Evolutionary conservation across 2,329 filamentous ascomycete genomes (phyloP).

Genomic region (Cordyceps cicadae): DNA sequence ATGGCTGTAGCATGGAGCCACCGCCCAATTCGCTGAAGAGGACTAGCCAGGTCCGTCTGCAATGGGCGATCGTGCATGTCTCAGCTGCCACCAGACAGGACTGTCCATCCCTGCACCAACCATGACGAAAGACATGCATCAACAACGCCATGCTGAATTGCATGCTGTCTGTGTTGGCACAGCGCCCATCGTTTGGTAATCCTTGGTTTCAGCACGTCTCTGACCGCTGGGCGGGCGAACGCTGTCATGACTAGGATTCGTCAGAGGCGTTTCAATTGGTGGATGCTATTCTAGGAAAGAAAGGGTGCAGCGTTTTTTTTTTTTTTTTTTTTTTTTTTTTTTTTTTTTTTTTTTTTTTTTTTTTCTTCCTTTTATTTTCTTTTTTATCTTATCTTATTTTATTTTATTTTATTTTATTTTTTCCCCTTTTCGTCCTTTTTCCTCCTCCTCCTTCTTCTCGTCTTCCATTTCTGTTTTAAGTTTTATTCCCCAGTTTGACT

Average conservation of each 20-base stretch:
- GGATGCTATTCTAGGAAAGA: too few relatives aligned
- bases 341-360: too few relatives aligned
- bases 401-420: too few relatives aligned
- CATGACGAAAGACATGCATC: slow-evolving; percentile 10
- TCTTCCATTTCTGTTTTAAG: too few relatives aligned
- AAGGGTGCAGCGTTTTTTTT: too few relatives aligned
- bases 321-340: too few relatives aligned
- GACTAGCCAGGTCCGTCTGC: slow-evolving; percentile 11
- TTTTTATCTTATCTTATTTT: too few relatives aligned
- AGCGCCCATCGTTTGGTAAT: not conserved
- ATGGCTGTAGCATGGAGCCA: not conserved
- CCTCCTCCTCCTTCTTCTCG: too few relatives aligned
- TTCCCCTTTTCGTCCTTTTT: too few relatives aligned
- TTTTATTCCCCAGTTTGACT: slow-evolving; percentile 1
- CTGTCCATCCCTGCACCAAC: slow-evolving; percentile 2
- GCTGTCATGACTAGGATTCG: not conserved
- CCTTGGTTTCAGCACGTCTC: not conserved
- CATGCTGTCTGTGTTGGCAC: slow-evolving; percentile 2
- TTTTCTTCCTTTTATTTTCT: too few relatives aligned
- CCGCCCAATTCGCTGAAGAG: not conserved
- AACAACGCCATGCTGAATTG: not conserved
- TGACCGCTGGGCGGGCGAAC: not conserved
- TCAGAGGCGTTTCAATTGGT: not conserved
- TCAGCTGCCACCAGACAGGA: not conserved
- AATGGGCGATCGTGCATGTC: slow-evolving; percentile 8